Evolutionary conservation across 495 filamentous ascomycete genomes (phyloP).

Genomic region (Aspergillus nidulans): DNA sequence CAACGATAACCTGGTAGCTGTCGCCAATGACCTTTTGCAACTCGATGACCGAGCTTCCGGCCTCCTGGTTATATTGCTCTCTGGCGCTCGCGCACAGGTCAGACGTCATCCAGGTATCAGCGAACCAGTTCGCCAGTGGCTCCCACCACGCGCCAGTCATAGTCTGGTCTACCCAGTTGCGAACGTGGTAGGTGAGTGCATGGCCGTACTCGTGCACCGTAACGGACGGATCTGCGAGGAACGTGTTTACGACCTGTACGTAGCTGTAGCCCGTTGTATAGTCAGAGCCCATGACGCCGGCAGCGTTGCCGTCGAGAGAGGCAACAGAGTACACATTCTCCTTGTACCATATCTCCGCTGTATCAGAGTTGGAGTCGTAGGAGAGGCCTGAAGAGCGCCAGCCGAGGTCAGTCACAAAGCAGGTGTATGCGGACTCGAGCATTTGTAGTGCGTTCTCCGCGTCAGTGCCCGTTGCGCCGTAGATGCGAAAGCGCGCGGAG

Average conservation of each 20-base stretch:
- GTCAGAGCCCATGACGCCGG: slow-evolving; percentile 8
- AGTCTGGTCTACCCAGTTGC: slow-evolving; percentile 12
- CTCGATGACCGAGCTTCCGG: slow-evolving; percentile 5
- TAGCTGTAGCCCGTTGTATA: slow-evolving; percentile 7
- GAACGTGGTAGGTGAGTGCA: slow-evolving; percentile 13
- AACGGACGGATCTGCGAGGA: slow-evolving; percentile 3
- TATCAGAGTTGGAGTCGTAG: not conserved
- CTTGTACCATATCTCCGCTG: slow-evolving; percentile 6
- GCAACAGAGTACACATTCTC: slow-evolving; percentile 10
- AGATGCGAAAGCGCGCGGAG: slow-evolving; percentile 13
- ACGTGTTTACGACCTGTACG: slow-evolving; percentile 4
- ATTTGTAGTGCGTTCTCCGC: slow-evolving; percentile 1
- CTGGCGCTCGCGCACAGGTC: slow-evolving; percentile 6
- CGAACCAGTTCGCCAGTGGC: slow-evolving; percentile 11
- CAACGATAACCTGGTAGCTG: slow-evolving; percentile 12
- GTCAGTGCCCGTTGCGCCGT: not conserved
- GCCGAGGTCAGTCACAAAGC: slow-evolving; percentile 9
- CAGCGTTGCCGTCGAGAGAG: slow-evolving; percentile 2
- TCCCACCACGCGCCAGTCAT: slow-evolving; percentile 14
- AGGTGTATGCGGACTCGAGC: slow-evolving; percentile 13
- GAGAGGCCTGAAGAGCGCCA: slow-evolving; percentile 7
- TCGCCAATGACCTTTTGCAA: slow-evolving; percentile 12
- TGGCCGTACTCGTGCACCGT: slow-evolving; percentile 16
- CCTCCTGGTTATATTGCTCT: not conserved
- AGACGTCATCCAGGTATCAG: slow-evolving; percentile 8